Evolutionary conservation across 352 stramenopile species (phyloP).

Genomic region (Pythium vanterpoolii): DNA sequence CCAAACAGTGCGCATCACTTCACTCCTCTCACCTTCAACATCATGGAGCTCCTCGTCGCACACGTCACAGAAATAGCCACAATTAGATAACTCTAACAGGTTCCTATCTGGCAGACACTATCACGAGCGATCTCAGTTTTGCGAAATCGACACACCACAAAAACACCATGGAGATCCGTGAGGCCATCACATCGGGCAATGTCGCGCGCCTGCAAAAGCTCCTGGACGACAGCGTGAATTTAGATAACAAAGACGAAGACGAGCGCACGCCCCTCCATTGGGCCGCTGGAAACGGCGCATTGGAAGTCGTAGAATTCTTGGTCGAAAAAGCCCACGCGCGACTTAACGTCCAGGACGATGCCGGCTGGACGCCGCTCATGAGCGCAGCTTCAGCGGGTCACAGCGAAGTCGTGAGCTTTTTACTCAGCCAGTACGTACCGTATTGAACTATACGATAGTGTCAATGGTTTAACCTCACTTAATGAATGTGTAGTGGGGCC

Average conservation of each 20-base stretch:
- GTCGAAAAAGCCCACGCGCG: constrained; percentile 30
- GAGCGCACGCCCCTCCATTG: constrained; percentile 72
- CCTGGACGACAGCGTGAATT: constrained; percentile 23
- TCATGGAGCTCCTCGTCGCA: constrained; percentile 8
- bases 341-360: constrained; percentile 68
- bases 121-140: neutral
- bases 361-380: constrained; percentile 76
- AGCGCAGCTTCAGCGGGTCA: constrained; percentile 65
- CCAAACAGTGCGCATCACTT: neutral
- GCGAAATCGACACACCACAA: neutral
- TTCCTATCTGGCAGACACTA: neutral
- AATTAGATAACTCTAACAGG: neutral
- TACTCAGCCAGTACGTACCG: constrained; percentile 49
- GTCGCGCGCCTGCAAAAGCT: constrained; percentile 29
- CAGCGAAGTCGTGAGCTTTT: constrained; percentile 42
- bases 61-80: constrained; percentile 16
- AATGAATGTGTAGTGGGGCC: constrained; percentile 33
- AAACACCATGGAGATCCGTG: constrained; percentile 17
- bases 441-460: neutral
- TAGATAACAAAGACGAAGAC: constrained; percentile 66
- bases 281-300: constrained; percentile 39
- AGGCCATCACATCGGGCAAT: constrained; percentile 8
- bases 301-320: constrained; percentile 63
- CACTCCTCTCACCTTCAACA: constrained; percentile 8
- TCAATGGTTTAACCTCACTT: neutral